Percentiles rank a stretch among this genome's conserved stretches.
These are phyloP conservation scores for Sporisorium sorghi DNA, from an alignment of 1,284 basidiomycete species.

Conservation along the genomic window DNA sequence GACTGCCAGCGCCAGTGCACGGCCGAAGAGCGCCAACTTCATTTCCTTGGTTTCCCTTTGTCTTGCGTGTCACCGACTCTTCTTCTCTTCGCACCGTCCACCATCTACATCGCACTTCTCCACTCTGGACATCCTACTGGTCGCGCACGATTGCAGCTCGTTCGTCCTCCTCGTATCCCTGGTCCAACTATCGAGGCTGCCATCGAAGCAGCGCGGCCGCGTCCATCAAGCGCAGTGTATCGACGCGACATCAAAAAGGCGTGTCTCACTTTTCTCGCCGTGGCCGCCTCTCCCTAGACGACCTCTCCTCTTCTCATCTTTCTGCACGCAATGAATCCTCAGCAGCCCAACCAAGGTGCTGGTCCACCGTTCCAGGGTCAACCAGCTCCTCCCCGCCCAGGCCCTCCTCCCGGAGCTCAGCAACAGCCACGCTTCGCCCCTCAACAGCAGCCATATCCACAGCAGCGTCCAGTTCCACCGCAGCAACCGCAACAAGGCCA, in stretches of 20 bases:
- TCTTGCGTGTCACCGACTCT: constrained; percentile 2
- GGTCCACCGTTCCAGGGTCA: constrained; percentile 25
- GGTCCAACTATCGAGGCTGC: background rate
- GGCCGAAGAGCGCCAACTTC: constrained; percentile 8
- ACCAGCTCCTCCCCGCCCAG: constrained; percentile 30
- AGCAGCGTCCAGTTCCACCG: constrained; percentile 29
- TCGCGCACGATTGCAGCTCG: background rate
- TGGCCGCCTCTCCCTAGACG: background rate
- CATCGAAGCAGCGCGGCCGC: background rate
- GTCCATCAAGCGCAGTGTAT: background rate
- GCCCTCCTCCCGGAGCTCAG: constrained; percentile 14
- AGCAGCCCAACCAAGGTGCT: constrained; percentile 18
- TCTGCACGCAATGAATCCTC: constrained; percentile 23
- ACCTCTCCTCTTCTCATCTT: background rate
- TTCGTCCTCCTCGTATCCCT: background rate
- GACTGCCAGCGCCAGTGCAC: constrained; percentile 15
- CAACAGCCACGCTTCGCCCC: constrained; percentile 23
- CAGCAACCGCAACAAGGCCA: constrained; percentile 28
- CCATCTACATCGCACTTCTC: background rate
- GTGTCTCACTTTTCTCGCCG: background rate
- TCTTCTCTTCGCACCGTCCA: constrained; percentile 5
- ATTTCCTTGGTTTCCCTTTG: no score
- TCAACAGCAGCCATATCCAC: constrained; percentile 22
- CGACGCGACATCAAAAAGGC: background rate
- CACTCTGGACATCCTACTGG: background rate